Base-by-base conservation (phyloP, 306 rosid species). In the Castanospermum australe region DNA sequence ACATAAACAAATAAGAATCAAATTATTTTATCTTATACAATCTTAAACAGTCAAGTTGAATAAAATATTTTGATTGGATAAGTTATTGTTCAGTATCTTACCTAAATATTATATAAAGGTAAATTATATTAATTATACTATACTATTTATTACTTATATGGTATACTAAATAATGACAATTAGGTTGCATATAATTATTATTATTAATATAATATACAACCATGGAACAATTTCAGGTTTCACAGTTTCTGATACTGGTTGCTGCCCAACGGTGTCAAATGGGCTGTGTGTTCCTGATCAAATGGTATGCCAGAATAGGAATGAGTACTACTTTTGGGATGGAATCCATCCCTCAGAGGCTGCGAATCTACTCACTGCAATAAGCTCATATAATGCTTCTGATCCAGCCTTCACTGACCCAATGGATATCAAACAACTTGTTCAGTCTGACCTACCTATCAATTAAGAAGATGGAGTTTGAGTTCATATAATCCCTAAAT, bases 281-380 rank as follows among this genome's bases (percentile, higher is more conserved):
- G 95, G 92, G 5, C 67, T 6, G 72, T 91, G 97, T 54, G 2
- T 9, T 41, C 80, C 71, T 6, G 39, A 47, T 22, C 3, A 32
- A 45, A 44, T 8, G 12, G 81, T 86, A 25, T 91, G 96, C 80
- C 0, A 50, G 51, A 79, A 89, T 36, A 86, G 96, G 84, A 77
- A 0, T 6, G 88, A 78, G 2, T 83, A 87, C 22, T 55, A 77
- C n/a, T 87, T 87, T 45, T 89, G 88, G 89, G 96, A 91, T 76
- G 57, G 42, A 0, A 72, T 30, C 13, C 96, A 89, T 62, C 79
- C 90, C 5, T 77, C 88, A 0, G 89, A 83, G 15, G 78, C 78
- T 4, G 30, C 32, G 6, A 89, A 91, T 73, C 8, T 4, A 61
- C 11, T 73, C 47, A 13, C 6, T 25, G 88, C 90, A 18, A 13